A percentile compares a stretch with the other conserved stretches of the same genome.
phyloP scores from a whole-genome alignment of 2,329 filamentous ascomycete genomes.

The Lachnellula willkommii region DNA sequence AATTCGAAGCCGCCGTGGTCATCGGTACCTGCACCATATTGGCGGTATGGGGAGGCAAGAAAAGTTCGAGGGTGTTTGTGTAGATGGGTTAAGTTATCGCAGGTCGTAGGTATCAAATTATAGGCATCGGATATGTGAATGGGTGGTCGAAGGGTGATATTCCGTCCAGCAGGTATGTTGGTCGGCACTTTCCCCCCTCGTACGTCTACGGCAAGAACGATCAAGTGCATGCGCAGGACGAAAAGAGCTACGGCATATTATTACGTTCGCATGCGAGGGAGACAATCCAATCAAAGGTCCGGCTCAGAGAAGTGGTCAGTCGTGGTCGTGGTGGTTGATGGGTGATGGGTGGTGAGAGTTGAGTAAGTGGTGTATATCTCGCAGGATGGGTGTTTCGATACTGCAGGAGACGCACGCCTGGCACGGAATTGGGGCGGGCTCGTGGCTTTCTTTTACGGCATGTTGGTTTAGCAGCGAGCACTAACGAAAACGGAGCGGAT shows the following conservation, averaged over 20 bases:
- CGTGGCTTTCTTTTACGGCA: too few relatives aligned
- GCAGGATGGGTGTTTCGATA: too few relatives aligned
- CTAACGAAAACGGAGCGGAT: too few relatives aligned
- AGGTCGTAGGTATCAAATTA: slow-evolving; percentile 14
- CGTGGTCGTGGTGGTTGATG: neutral
- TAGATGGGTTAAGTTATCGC: slow-evolving; percentile 5
- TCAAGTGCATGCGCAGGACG: neutral
- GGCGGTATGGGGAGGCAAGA: slow-evolving; percentile 2
- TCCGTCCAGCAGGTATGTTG: neutral
- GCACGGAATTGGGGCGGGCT: too few relatives aligned
- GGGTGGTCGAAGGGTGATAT: neutral
- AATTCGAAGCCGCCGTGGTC: slow-evolving; percentile 23
- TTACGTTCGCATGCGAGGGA: neutral
- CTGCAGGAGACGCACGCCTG: too few relatives aligned
- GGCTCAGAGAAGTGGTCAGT: neutral
- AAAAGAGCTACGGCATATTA: neutral
- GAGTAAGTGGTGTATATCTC: too few relatives aligned
- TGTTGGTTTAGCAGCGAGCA: too few relatives aligned
- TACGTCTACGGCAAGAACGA: neutral
- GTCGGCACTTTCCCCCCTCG: neutral
- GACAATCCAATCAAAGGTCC: too few relatives aligned
- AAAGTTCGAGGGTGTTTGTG: neutral
- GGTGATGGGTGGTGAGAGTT: neutral
- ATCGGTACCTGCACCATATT: slow-evolving; percentile 32
- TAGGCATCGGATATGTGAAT: slow-evolving; percentile 25